Percentiles rank a stretch among this genome's conserved stretches.
These are phyloP conservation scores for Fusarium robinianum DNA, from an alignment of 2,329 filamentous ascomycete genomes.

Conservation along the genomic window DNA sequence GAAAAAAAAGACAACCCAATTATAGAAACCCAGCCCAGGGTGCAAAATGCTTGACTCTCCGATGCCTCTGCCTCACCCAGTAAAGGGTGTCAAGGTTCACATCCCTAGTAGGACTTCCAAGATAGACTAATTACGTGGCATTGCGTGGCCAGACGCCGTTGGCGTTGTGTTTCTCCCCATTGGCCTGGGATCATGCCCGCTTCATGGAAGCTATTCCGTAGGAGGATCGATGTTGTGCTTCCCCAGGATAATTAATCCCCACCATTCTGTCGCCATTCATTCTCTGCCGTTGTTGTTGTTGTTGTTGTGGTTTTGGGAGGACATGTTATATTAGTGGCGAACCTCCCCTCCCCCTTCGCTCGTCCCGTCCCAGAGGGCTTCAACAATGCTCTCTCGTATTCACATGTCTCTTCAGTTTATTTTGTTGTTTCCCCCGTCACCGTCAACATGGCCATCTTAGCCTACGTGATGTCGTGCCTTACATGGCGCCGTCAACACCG, in stretches of 20 bases:
- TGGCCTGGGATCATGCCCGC: constrained; percentile 27
- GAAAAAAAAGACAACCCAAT: too few species aligned
- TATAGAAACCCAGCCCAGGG: constrained; percentile 24
- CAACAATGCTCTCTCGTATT: background rate
- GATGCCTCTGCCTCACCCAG: constrained; percentile 13
- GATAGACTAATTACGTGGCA: constrained; percentile 28
- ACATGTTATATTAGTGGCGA: too few species aligned
- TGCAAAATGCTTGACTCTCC: constrained; percentile 15
- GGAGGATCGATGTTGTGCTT: constrained; percentile 19
- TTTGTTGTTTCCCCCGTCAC: background rate
- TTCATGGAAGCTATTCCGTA: too few species aligned
- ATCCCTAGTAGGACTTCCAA: constrained; percentile 16
- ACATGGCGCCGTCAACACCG: constrained; percentile 26
- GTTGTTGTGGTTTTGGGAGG: constrained; percentile 1
- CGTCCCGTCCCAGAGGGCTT: background rate
- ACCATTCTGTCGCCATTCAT: constrained; percentile 11
- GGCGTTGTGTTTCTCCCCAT: constrained; percentile 17
- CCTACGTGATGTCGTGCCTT: constrained; percentile 32
- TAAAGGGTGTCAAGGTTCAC: constrained; percentile 16
- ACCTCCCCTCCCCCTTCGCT: too few species aligned
- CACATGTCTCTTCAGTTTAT: constrained; percentile 8
- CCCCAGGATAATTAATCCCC: constrained; percentile 19
- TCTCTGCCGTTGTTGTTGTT: constrained; percentile 9
- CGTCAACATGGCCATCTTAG: constrained; percentile 28
- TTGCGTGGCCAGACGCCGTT: constrained; percentile 29